Base-by-base conservation (phyloP, 2,329 filamentous ascomycete genomes). In the Colletotrichum caudatum region DNA sequence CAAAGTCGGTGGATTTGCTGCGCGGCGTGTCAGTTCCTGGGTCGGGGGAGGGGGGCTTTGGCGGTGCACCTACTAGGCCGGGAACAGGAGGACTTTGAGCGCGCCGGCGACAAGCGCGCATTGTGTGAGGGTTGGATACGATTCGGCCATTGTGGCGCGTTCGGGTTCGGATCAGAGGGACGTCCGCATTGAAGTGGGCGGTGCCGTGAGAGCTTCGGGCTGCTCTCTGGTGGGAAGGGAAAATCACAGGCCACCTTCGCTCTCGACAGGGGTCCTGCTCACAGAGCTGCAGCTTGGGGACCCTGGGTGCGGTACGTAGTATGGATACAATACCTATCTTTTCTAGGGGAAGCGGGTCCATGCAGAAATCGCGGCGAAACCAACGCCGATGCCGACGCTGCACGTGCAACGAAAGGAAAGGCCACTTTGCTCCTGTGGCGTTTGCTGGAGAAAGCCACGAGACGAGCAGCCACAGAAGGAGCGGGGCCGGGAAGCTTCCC, bases 1-100 rank as follows among this genome's bases (percentile, higher is more conserved):
- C 96, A 78, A 99, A 99, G 82, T 99, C 96, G 76, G 96, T 99
- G 7, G 96, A 99, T 87, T 97, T 98, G 86, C 95, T 98, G 82
- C 70, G 50, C 54, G 54, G 41, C 48, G 48, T 69, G 75, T 76
- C 29, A 76, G 74, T 60, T 71, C 20, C 29, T 16, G n/a, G 39
- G 16, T 39, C 16, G 29, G 65, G 50, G 69, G 37, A 29, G 29
- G 29, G 29, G 29, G 29, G 29, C 29, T 29, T 29, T 29, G 29
- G 68, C 50, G 48, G 64, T 44, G 46, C 53, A 89, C 93, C 80
- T 87, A 97, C 95, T 98, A 98, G 76, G 95, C 93, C 39, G 95
- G 95, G 82, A 97, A 96, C 68, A 98, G 87, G 71, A 98, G 90
- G 73, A 98, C 86, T 84, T 98, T 98, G 81, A 98, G 90, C 44